These are phyloP conservation scores for Hypomyces perniciosus DNA, from an alignment of 2,329 filamentous ascomycete species.

Conservation along the genomic window DNA sequence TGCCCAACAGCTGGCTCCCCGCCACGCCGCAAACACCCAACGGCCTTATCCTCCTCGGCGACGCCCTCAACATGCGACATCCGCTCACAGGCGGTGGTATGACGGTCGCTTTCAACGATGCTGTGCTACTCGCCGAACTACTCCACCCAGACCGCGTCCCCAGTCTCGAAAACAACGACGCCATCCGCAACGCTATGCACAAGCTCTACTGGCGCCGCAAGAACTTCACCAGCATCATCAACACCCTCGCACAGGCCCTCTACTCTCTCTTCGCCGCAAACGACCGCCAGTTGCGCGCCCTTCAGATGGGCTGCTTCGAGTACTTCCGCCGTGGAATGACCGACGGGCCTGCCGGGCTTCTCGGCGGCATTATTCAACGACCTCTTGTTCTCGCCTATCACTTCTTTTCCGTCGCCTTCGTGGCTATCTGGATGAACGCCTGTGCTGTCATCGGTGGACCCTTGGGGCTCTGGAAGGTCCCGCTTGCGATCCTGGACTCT, in stretches of 20 bases:
- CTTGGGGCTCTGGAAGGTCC: slow-evolving; percentile 39
- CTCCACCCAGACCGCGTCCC: slow-evolving; percentile 65
- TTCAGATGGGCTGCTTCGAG: slow-evolving; percentile 85
- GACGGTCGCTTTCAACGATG: slow-evolving; percentile 96
- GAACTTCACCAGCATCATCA: slow-evolving; percentile 77
- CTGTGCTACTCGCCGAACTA: slow-evolving; percentile 67
- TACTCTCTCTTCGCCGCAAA: slow-evolving; percentile 89
- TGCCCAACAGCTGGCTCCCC: slow-evolving; percentile 95
- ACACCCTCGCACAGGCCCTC: slow-evolving; percentile 92
- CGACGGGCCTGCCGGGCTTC: slow-evolving; percentile 71
- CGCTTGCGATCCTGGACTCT: slow-evolving; percentile 59
- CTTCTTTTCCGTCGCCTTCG: slow-evolving; percentile 89
- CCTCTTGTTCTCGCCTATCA: slow-evolving; percentile 79
- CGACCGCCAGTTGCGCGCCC: slow-evolving; percentile 66
- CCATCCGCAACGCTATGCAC: slow-evolving; percentile 63
- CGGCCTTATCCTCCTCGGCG: slow-evolving; percentile 78
- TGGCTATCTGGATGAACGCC: slow-evolving; percentile 67
- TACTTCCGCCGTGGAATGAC: slow-evolving; percentile 80
- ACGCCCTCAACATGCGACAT: slow-evolving; percentile 99
- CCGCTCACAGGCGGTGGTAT: slow-evolving; percentile 95
- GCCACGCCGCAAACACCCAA: slow-evolving; percentile 52
- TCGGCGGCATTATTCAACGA: slow-evolving; percentile 73
- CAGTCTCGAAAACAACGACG: slow-evolving; percentile 58
- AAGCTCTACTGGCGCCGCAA: slow-evolving; percentile 87
- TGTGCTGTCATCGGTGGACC: slow-evolving; percentile 32